phyloP scores from a whole-genome alignment of 768 basidiomycete species.

The Scleroderma bovista region DNA sequence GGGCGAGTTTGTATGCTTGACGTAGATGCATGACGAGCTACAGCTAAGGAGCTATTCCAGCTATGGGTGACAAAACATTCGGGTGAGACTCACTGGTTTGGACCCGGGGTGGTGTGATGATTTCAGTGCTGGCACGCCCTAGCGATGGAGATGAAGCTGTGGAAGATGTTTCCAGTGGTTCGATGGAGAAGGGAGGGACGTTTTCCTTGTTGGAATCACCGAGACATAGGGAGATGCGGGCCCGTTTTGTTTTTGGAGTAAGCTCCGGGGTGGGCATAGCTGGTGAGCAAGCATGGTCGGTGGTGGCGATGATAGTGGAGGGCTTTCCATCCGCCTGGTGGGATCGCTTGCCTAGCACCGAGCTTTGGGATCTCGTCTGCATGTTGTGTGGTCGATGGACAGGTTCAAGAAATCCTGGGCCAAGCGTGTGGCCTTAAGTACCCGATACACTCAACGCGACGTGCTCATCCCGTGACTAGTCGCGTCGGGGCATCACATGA shows the following conservation, averaged over 20 bases:
- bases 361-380: conserved; percentile 38
- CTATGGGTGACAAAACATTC: background rate
- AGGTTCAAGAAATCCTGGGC: background rate
- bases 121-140: conserved; percentile 35
- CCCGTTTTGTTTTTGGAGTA: conserved; percentile 62
- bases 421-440: background rate
- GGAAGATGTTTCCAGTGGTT: conserved; percentile 30
- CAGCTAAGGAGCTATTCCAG: conserved; percentile 28
- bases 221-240: conserved; percentile 39
- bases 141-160: conserved; percentile 37
- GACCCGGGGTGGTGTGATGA: conserved; percentile 36
- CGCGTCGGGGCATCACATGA: conserved; percentile 1
- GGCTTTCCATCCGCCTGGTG: conserved; percentile 30
- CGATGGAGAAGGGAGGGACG: conserved; percentile 53
- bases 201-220: conserved; percentile 74
- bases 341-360: conserved; percentile 48
- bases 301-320: conserved; percentile 4
- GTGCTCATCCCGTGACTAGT: conserved; percentile 11
- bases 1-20: conserved; percentile 36
- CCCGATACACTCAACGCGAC: conserved; percentile 18
- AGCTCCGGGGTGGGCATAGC: conserved; percentile 45
- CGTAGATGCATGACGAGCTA: conserved; percentile 45
- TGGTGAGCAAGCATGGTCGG: conserved; percentile 3
- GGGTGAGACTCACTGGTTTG: conserved; percentile 37
- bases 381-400: conserved; percentile 19